These are phyloP conservation scores for Candida suzukii DNA, from an alignment of 805 yeast species.

Conservation along the genomic window DNA sequence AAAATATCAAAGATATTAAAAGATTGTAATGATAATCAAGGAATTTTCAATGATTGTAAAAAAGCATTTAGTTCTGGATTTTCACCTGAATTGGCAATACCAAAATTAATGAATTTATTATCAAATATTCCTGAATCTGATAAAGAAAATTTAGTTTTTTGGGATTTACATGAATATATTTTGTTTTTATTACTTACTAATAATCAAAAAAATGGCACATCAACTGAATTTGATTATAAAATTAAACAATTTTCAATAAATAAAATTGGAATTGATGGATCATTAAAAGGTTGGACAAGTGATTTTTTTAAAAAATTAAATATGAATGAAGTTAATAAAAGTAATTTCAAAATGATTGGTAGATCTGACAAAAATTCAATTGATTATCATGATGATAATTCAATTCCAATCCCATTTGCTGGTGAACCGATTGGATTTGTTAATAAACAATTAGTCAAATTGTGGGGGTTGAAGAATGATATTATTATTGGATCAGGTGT, in stretches of 20 bases:
- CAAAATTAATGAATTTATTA: conserved; percentile 38
- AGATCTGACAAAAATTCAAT: conserved; percentile 16
- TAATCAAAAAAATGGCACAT: conserved; percentile 1
- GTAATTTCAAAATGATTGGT: conserved; percentile 21
- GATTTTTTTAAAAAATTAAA: conserved; percentile 18
- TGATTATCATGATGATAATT: background rate
- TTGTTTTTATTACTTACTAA: conserved; percentile 20
- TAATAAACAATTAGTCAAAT: background rate
- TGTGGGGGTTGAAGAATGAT: conserved; percentile 1
- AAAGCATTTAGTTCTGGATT: conserved; percentile 25
- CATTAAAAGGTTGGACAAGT: conserved; percentile 46
- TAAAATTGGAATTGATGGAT: conserved; percentile 45
- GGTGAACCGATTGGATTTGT: conserved; percentile 24
- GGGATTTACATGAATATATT: conserved; percentile 45
- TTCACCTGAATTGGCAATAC: conserved; percentile 52
- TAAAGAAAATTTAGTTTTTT: conserved; percentile 27
- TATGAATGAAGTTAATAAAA: conserved; percentile 8
- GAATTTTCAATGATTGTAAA: conserved; percentile 25
- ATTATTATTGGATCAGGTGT: conserved; percentile 37
- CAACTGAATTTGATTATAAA: too few relatives aligned
- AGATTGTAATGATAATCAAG: background rate
- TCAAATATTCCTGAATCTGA: conserved; percentile 15
- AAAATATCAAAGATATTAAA: conserved; percentile 21
- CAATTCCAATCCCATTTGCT: conserved; percentile 20
- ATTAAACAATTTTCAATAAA: conserved; percentile 8